These are phyloP conservation scores for Fomitopsis palustris DNA, from an alignment of 1,284 basidiomycete genomes.

Conservation along the genomic window DNA sequence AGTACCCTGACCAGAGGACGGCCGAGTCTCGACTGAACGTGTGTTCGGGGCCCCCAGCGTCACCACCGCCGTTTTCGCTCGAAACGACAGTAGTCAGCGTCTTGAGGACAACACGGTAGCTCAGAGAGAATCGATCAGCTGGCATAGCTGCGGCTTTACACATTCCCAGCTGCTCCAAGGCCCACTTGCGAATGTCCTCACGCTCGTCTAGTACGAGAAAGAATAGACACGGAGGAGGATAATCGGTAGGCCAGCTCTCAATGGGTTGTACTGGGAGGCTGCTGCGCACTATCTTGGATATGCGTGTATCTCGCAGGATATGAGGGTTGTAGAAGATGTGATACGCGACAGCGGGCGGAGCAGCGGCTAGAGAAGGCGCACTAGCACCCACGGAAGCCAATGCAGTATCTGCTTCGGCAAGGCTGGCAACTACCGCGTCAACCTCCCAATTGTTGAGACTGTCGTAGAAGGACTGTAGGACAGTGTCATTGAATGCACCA, in stretches of 20 bases:
- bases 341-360: conserved; percentile 53
- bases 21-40: conserved; percentile 34
- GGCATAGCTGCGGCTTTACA: conserved; percentile 45
- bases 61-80: background rate
- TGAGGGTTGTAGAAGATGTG: conserved; percentile 65
- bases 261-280: conserved; percentile 35
- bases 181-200: conserved; percentile 55
- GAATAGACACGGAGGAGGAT: conserved; percentile 57
- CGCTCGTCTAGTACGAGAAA: conserved; percentile 53
- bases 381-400: conserved; percentile 15
- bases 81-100: conserved; percentile 28
- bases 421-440: conserved; percentile 40
- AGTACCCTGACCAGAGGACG: conserved; percentile 56
- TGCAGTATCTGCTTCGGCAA: conserved; percentile 36
- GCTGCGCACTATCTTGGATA: conserved; percentile 44
- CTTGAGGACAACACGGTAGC: conserved; percentile 44
- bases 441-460: conserved; percentile 72
- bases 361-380: conserved; percentile 32
- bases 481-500: conserved; percentile 49
- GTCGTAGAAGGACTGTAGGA: conserved; percentile 56
- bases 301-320: conserved; percentile 49
- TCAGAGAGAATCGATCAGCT: conserved; percentile 39
- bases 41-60: conserved; percentile 3
- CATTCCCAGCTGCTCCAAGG: conserved; percentile 39
- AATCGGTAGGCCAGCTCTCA: conserved; percentile 52